Base-by-base conservation (phyloP, 345 rosid species). In the Arabidopsis suecica region DNA sequence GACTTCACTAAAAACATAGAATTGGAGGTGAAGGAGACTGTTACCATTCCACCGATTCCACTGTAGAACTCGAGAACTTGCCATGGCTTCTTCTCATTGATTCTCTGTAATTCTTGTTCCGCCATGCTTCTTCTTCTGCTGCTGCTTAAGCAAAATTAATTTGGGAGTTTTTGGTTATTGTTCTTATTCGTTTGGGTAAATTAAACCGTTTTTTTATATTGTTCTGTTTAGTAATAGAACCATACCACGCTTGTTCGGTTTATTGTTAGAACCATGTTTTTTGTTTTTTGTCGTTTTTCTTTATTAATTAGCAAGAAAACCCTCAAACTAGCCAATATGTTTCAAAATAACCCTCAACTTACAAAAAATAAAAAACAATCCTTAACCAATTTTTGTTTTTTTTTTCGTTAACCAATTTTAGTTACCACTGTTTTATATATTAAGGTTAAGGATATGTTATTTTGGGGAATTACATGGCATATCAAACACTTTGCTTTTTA, bases 41-140 rank as follows among this genome's bases (percentile, higher is more conserved):
- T 53, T 86, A 93, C 96, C 97, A 93, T 87, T 68, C 94, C 98
- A 56, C 96, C 97, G 42, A 93, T 79, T 50, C 98, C 98, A 33
- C 92, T 93, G 86, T 88, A 89, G 87, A 93, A 93, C 69, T 93
- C 98, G 65, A 93, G 91, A 59, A 87, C 89, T 84, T 93, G 78
- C 91, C 93, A 84, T 79, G 87, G 89, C 72, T 84, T 71, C 74
- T 84, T 72, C 67, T 76, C 82, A 18, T 76, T 83, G 14, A 33
- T 40, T 77, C 54, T 65, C 61, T 41, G 44, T 60, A 58, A 53
- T 49, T 50, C 13, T 55, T 69, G 73, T 22, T 75, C 77, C 79
- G 78, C 87, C 87, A 86, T 83, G 57, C 11, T 69, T 34, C 41
- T 37, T 23, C n/a, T 44, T 58, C 18, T 42, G 40, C n/a, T 2